A percentile compares a stretch with the other conserved stretches of the same genome.
phyloP scores from a whole-genome alignment of 2,329 filamentous ascomycete genomes.

The Chaetomium strumarium region DNA sequence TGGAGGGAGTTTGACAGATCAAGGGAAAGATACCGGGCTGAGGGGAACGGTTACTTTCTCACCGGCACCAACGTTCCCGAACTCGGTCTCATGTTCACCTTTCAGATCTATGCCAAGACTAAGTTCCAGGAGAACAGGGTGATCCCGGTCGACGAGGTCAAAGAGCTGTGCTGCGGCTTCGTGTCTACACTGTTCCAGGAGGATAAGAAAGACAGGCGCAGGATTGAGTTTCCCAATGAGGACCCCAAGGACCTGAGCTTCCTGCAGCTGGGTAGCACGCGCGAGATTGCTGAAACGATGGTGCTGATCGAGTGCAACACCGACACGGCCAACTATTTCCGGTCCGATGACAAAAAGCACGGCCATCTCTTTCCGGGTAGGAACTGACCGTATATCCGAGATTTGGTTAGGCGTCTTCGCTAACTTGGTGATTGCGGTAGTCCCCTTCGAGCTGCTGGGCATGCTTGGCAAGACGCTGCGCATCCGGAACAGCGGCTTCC shows the following conservation, averaged over 20 bases:
- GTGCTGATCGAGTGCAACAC: constrained; percentile 49
- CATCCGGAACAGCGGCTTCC: constrained; percentile 44
- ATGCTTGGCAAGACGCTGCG: constrained; percentile 50
- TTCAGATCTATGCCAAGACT: constrained; percentile 45
- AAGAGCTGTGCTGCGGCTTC: constrained; percentile 50
- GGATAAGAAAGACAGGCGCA: constrained; percentile 32
- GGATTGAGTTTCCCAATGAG: constrained; percentile 35
- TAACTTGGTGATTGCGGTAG: constrained; percentile 29
- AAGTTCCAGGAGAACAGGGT: constrained; percentile 45
- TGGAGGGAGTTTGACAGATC: constrained; percentile 54
- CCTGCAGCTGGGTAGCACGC: constrained; percentile 43
- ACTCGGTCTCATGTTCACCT: constrained; percentile 49
- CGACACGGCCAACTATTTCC: constrained; percentile 43
- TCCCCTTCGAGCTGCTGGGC: constrained; percentile 53
- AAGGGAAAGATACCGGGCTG: constrained; percentile 46
- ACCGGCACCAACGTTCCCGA: constrained; percentile 42
- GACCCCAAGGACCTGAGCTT: constrained; percentile 38
- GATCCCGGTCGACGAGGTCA: constrained; percentile 48
- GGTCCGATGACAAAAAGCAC: constrained; percentile 34
- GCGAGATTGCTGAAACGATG: constrained; percentile 48
- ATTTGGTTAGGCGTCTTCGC: neutral
- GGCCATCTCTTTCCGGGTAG: constrained; percentile 47
- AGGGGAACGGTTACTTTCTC: constrained; percentile 50
- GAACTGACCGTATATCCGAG: constrained; percentile 8
- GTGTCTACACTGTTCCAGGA: constrained; percentile 49